A percentile compares a stretch with the other conserved stretches of the same genome.
phyloP scores from a whole-genome alignment of 1,284 basidiomycete species.

The Ustilago sp. region DNA sequence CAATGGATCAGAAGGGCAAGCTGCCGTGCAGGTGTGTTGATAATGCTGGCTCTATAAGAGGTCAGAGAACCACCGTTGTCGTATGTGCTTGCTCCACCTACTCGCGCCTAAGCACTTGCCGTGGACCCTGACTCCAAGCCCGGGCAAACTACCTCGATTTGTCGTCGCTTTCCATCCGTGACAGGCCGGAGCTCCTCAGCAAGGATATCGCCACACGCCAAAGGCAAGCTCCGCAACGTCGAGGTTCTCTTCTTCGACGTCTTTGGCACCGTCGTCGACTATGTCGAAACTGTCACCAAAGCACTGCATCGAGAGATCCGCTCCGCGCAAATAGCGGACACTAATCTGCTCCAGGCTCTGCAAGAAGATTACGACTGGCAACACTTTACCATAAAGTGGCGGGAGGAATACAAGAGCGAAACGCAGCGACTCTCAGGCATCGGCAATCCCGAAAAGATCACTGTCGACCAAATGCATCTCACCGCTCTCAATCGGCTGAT shows the following conservation, averaged over 20 bases:
- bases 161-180: not conserved
- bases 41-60: not conserved
- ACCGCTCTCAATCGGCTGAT: slow-evolving; percentile 26
- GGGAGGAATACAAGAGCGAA: slow-evolving; percentile 28
- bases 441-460: slow-evolving; percentile 37
- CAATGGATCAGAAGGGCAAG: too few species aligned
- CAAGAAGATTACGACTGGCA: slow-evolving; percentile 36
- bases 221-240: slow-evolving; percentile 11
- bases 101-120: not conserved
- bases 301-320: slow-evolving; percentile 23
- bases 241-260: slow-evolving; percentile 37
- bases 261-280: slow-evolving; percentile 49
- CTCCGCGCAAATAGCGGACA: slow-evolving; percentile 4
- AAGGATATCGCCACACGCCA: slow-evolving; percentile 4
- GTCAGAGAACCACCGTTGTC: not conserved
- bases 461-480: slow-evolving; percentile 45
- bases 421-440: slow-evolving; percentile 24
- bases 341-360: not conserved
- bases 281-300: slow-evolving; percentile 29
- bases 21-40: too few species aligned
- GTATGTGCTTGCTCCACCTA: not conserved
- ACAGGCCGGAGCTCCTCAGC: too few species aligned
- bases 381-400: slow-evolving; percentile 33
- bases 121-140: slow-evolving; percentile 5
- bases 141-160: not conserved